Conservation (phyloP, 2,329 filamentous ascomycete genomes). For the Fusarium sp. region DNA sequence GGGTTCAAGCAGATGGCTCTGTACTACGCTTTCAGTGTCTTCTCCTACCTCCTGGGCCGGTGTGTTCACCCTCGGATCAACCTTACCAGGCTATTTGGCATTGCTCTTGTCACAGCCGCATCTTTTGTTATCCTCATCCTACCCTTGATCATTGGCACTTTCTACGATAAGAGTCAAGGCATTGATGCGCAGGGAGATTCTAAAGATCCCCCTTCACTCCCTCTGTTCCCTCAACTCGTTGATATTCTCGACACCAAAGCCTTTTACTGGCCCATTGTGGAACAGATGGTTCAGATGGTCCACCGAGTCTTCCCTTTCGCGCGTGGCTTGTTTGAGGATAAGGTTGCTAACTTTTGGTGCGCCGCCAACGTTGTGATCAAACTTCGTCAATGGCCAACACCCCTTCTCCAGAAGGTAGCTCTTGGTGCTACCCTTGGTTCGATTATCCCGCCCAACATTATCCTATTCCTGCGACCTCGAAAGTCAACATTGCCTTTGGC, state of each 20-base stretch:
- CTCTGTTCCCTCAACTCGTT: slow-evolving; percentile 70
- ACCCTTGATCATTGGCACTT: slow-evolving; percentile 78
- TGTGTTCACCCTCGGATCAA: slow-evolving; percentile 83
- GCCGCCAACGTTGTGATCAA: slow-evolving; percentile 91
- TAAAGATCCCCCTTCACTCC: slow-evolving; percentile 70
- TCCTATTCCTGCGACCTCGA: slow-evolving; percentile 83
- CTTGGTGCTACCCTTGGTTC: slow-evolving; percentile 79
- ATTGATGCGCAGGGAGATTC: slow-evolving; percentile 69
- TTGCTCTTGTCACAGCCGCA: slow-evolving; percentile 77
- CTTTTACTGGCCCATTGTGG: slow-evolving; percentile 78
- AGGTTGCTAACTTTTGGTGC: slow-evolving; percentile 99
- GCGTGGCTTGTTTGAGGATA: slow-evolving; percentile 97
- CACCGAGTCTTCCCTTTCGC: slow-evolving; percentile 97
- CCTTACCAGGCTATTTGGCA: slow-evolving; percentile 75
- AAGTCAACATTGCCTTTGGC: slow-evolving; percentile 83
- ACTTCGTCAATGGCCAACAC: slow-evolving; percentile 78
- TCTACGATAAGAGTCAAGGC: slow-evolving; percentile 76
- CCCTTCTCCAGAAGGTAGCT: slow-evolving; percentile 80
- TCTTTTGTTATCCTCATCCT: slow-evolving; percentile 82
- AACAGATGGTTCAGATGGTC: slow-evolving; percentile 85
- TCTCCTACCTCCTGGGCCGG: slow-evolving; percentile 88
- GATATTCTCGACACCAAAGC: slow-evolving; percentile 72
- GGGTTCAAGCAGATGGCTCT: slow-evolving; percentile 99
- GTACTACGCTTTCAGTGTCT: slow-evolving; percentile 94
- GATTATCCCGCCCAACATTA: slow-evolving; percentile 81